Base-by-base conservation (phyloP, 202 grass and related monocot species). In the Panicum virgatum region DNA sequence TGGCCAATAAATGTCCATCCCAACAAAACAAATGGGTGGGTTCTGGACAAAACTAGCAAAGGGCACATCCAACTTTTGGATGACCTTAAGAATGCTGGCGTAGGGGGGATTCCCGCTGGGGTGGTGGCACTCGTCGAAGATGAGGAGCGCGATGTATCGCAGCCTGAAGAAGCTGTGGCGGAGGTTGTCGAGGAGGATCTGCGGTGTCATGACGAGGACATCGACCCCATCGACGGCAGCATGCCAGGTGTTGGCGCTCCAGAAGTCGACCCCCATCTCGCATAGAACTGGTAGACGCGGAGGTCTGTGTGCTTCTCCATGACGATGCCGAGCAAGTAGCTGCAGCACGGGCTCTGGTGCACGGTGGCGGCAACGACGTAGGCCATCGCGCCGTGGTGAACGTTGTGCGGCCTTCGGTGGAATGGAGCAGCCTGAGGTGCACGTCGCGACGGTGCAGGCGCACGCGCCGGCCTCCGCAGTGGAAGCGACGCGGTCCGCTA, bases 41-140 rank as follows among this genome's bases (percentile, higher is more conserved):
- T n/a, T n/a, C n/a, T 30, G 29, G 2, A 68, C 22, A 57, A 54
- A 75, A 69, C 23, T 30, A 30, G 29, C 29, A 43, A 14, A 51
- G n/a, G 2, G 2, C 6, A 12, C 23, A 61, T 42, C 38, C 53
- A 40, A 39, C 11, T 74, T 36, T 58, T 3, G 12, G 20, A 26
- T 19, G 64, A 97, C 94, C 77, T 80, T 97, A 60, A 97, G 51
- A 80, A 97, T 94, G 76, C 79, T 88, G 62, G 91, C 94, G 74
- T 94, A 97, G 5, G 86, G 76, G 43, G 76, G 47, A 47, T 82
- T 71, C 45, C 94, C 87, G 34, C 37, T 79, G 37, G 94, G 72
- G 59, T 34, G 75, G 82, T 97, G 94, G 62, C 94, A 97, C 77
- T 97, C 94, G 58, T 97, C 94, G 75, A 97, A 94, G 73, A 97